Percentiles rank a stretch among this genome's conserved stretches.
Evolutionary conservation across 805 yeast species (phyloP).

Genomic region (Cyberlindnera japonica): DNA sequence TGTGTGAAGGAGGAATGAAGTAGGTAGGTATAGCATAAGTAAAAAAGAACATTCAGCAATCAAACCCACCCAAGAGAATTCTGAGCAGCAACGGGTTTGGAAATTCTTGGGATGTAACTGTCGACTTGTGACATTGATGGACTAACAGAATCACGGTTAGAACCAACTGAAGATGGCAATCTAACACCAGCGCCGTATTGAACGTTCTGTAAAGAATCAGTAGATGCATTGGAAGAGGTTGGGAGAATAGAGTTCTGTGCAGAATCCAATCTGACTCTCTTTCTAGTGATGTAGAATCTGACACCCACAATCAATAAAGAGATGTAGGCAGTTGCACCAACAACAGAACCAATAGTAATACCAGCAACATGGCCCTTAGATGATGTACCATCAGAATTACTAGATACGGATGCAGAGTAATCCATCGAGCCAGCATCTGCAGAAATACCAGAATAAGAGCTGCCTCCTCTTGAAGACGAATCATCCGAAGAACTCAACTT

Average conservation of each 20-base stretch:
- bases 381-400: neutral
- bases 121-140: slow-evolving; percentile 27
- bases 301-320: slow-evolving; percentile 53
- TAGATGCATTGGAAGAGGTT: slow-evolving; percentile 13
- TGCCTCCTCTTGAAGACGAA: slow-evolving; percentile 4
- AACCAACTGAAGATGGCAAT: slow-evolving; percentile 9
- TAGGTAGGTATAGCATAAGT: neutral
- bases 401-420: slow-evolving; percentile 24
- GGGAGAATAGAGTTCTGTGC: slow-evolving; percentile 18
- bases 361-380: slow-evolving; percentile 57
- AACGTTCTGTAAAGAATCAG: slow-evolving; percentile 18
- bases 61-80: slow-evolving; percentile 70
- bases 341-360: slow-evolving; percentile 76
- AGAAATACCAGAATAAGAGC: slow-evolving; percentile 11
- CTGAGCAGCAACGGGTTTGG: slow-evolving; percentile 65
- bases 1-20: neutral
- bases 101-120: slow-evolving; percentile 43
- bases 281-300: slow-evolving; percentile 40
- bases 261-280: slow-evolving; percentile 18
- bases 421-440: slow-evolving; percentile 31
- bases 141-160: neutral
- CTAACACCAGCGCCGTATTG: slow-evolving; percentile 25
- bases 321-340: slow-evolving; percentile 68
- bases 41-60: slow-evolving; percentile 2
- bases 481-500: slow-evolving; percentile 3